Percentiles rank a stretch among this genome's conserved stretches.
Conservation (phyloP, 768 basidiomycete species). For the Boletus vermiculosoides region DNA sequence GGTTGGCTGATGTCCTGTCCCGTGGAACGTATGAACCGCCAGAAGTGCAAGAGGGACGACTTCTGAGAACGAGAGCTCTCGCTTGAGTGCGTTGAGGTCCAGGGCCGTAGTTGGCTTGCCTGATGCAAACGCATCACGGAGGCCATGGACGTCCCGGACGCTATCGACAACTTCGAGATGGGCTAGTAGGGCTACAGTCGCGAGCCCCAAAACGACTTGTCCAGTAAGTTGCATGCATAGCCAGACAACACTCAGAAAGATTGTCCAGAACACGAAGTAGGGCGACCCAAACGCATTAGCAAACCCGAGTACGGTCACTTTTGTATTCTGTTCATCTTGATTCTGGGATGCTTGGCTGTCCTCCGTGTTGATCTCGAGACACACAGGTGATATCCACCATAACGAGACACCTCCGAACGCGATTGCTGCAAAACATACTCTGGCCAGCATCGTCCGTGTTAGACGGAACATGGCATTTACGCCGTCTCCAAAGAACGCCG, state of each 20-base stretch:
- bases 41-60: slow-evolving; percentile 73
- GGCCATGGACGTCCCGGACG: slow-evolving; percentile 62
- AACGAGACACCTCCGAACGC: slow-evolving; percentile 53
- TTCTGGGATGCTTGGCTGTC: slow-evolving; percentile 6
- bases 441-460: slow-evolving; percentile 60
- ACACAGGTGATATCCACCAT: slow-evolving; percentile 76
- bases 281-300: slow-evolving; percentile 89
- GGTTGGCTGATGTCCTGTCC: slow-evolving; percentile 90
- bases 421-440: slow-evolving; percentile 51
- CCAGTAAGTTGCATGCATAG: slow-evolving; percentile 72
- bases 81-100: slow-evolving; percentile 30
- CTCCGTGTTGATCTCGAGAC: slow-evolving; percentile 57
- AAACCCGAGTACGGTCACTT: slow-evolving; percentile 72
- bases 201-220: slow-evolving; percentile 70
- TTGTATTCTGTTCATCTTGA: slow-evolving; percentile 35
- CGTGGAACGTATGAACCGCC: slow-evolving; percentile 74
- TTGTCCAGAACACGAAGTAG: slow-evolving; percentile 79
- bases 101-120: slow-evolving; percentile 45
- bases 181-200: slow-evolving; percentile 64
- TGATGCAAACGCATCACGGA: slow-evolving; percentile 52
- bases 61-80: slow-evolving; percentile 59
- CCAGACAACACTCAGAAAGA: slow-evolving; percentile 55
- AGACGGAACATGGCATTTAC: slow-evolving; percentile 47
- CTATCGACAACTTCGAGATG: slow-evolving; percentile 82
- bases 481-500: slow-evolving; percentile 41